Evolutionary conservation across 2,329 filamentous ascomycete species (phyloP), one percentile per base, ranked within the genome.

Genomic region (Talaromyces pinophilus): DNA sequence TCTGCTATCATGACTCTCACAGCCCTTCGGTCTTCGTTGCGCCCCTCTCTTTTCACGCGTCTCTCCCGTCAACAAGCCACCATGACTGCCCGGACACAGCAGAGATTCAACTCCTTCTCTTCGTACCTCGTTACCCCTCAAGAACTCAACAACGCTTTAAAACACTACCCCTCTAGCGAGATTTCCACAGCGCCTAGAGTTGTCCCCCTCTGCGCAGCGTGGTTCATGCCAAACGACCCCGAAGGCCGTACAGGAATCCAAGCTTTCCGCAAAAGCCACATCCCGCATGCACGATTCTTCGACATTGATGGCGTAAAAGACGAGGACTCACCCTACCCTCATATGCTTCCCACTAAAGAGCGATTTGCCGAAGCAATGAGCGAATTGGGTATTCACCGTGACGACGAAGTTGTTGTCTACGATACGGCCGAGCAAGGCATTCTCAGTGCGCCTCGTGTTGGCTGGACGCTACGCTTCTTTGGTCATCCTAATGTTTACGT

Each of bases 261-360:
- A 70, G 88, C 90, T 52, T 99, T 94, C 83, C 87, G 88, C 71
- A 86, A 92, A 76, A 87, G 89, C 75, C 92, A 92, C 73, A 95
- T 99, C 69, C 94, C 93, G 25, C 89, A 90, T 74, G 90, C 95
- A 1, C 91, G 93, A 38, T 99, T 98, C 86, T 99, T 99, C 78
- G 93, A 99, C 78, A 85, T 99, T 63, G 95, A 99, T 80, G 92
- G 88, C 73, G 87, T 97, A 76, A 92, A 95, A 74, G 93, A 99
- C 79, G 88, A 89, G 70, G 87, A 88, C 72, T 96, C 91, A 64
- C 91, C 92, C 1, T 98, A 97, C 77, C 94, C 95, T 7, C 95
- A 99, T 78, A 99, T 99, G 95, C 87, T 99, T 2, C 95, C 95
- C 2, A 89, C 86, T 7, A 84, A 91, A 44, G 88, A 91, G 73